Evolutionary conservation across 352 stramenopile genomes (phyloP).

Genomic region (Proteromonas lacertae): DNA sequence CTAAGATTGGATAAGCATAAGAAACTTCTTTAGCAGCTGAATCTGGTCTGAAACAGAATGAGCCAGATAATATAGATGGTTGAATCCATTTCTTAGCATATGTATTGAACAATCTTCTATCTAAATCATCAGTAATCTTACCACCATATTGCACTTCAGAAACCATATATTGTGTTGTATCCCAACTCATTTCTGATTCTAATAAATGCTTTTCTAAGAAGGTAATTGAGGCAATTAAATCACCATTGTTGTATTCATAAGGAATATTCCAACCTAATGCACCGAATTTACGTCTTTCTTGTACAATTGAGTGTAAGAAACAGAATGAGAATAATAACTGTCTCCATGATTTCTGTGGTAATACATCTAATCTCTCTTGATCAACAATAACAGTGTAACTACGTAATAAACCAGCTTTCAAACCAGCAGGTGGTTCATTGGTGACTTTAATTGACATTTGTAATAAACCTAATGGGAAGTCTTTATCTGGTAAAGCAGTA

Average conservation of each 20-base stretch:
- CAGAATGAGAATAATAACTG: slow-evolving; percentile 57
- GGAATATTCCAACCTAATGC: slow-evolving; percentile 64
- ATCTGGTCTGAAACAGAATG: slow-evolving; percentile 53
- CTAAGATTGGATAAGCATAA: slow-evolving; percentile 51
- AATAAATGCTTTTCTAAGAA: slow-evolving; percentile 79
- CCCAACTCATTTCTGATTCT: slow-evolving; percentile 35
- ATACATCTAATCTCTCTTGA: slow-evolving; percentile 35
- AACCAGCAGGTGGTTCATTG: slow-evolving; percentile 54
- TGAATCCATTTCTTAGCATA: slow-evolving; percentile 56
- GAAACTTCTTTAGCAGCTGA: slow-evolving; percentile 42
- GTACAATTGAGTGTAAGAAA: slow-evolving; percentile 63
- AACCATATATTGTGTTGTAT: slow-evolving; percentile 74
- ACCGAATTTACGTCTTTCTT: slow-evolving; percentile 74
- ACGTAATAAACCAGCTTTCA: slow-evolving; percentile 41
- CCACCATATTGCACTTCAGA: slow-evolving; percentile 66
- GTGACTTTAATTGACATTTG: slow-evolving; percentile 37
- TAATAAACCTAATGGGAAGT: slow-evolving; percentile 59
- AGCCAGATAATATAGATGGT: slow-evolving; percentile 12
- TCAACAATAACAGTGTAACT: slow-evolving; percentile 76
- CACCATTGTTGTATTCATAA: slow-evolving; percentile 78
- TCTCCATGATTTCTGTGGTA: slow-evolving; percentile 37
- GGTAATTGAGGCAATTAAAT: slow-evolving; percentile 54
- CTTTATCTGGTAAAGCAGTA: slow-evolving; percentile 47
- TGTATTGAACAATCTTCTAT: slow-evolving; percentile 58
- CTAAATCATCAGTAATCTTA: slow-evolving; percentile 78